These are phyloP conservation scores for Xylariaceae sp. DNA, from an alignment of 2,329 filamentous ascomycete genomes.

Conservation along the genomic window DNA sequence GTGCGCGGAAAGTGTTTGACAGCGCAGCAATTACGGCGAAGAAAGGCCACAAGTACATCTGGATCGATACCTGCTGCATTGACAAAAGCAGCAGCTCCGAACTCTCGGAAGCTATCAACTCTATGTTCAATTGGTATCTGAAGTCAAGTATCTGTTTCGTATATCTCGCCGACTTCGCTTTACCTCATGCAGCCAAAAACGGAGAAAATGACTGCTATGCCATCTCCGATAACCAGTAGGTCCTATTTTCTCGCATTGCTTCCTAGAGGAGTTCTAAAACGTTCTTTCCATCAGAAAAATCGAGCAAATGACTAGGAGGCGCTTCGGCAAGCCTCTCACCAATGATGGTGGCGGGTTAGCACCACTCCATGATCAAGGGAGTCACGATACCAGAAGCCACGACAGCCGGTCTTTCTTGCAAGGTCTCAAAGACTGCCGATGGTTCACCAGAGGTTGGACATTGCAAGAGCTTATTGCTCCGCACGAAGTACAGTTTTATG, in stretches of 20 bases:
- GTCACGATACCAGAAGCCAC: no score
- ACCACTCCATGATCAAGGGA: no score
- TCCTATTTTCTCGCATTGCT: no score
- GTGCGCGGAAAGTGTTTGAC: background rate
- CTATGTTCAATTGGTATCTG: constrained; percentile 7
- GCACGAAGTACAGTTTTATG: background rate
- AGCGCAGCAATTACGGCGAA: constrained; percentile 2
- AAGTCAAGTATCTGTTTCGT: constrained; percentile 6
- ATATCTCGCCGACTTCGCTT: constrained; percentile 4
- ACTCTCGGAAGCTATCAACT: constrained; percentile 11
- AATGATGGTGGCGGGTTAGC: no score
- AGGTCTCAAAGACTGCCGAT: background rate
- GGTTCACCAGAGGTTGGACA: constrained; percentile 6
- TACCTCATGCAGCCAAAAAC: background rate
- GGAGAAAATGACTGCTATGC: background rate
- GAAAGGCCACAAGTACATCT: constrained; percentile 4
- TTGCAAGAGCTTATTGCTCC: constrained; percentile 5
- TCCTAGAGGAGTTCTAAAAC: no score
- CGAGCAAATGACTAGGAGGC: no score
- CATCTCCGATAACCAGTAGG: background rate
- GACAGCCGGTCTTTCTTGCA: no score
- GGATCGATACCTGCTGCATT: constrained; percentile 14
- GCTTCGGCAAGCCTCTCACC: no score
- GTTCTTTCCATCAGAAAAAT: no score
- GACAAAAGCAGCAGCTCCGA: constrained; percentile 10